Percentiles rank a stretch among this genome's conserved stretches.
Evolutionary conservation across 768 basidiomycete species (phyloP).

Genomic region (Aureoboletus auriporus): DNA sequence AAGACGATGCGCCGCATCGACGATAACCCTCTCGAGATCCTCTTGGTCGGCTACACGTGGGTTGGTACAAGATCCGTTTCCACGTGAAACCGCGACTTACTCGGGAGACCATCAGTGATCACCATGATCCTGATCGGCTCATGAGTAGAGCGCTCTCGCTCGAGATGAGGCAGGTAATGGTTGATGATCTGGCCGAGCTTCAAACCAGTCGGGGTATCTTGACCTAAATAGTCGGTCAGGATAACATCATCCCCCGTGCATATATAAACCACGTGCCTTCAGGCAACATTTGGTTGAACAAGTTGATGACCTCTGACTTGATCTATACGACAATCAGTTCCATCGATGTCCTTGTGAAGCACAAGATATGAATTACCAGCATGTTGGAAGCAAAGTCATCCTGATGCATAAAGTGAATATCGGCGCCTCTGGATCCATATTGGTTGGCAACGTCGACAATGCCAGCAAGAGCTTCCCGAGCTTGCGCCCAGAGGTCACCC

Average conservation of each 20-base stretch:
- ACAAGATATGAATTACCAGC: slow-evolving; percentile 8
- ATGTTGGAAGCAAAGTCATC: slow-evolving; percentile 28
- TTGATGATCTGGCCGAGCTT: slow-evolving; percentile 35
- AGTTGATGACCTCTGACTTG: slow-evolving; percentile 14
- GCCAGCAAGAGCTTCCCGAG: slow-evolving; percentile 40
- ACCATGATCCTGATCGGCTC: slow-evolving; percentile 35
- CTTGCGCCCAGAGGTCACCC: slow-evolving; percentile 35
- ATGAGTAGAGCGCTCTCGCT: slow-evolving; percentile 23
- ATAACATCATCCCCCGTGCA: not conserved
- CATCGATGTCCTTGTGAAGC: not conserved
- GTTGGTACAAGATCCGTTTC: not conserved
- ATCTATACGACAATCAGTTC: slow-evolving; percentile 12
- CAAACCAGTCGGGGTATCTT: slow-evolving; percentile 37
- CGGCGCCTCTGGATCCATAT: slow-evolving; percentile 37
- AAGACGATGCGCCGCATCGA: slow-evolving; percentile 37
- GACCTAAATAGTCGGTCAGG: slow-evolving; percentile 9
- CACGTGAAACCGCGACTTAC: slow-evolving; percentile 20
- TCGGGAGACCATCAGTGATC: slow-evolving; percentile 39
- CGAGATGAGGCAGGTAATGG: slow-evolving; percentile 33
- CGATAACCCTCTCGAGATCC: slow-evolving; percentile 27
- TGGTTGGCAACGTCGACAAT: slow-evolving; percentile 34
- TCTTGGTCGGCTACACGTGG: slow-evolving; percentile 22
- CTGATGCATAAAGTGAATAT: slow-evolving; percentile 41
- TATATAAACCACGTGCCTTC: slow-evolving; percentile 11
- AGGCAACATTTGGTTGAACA: slow-evolving; percentile 25